Conservation (phyloP, 305 asterid species). For the Fraxinus xanthoxyloides region DNA sequence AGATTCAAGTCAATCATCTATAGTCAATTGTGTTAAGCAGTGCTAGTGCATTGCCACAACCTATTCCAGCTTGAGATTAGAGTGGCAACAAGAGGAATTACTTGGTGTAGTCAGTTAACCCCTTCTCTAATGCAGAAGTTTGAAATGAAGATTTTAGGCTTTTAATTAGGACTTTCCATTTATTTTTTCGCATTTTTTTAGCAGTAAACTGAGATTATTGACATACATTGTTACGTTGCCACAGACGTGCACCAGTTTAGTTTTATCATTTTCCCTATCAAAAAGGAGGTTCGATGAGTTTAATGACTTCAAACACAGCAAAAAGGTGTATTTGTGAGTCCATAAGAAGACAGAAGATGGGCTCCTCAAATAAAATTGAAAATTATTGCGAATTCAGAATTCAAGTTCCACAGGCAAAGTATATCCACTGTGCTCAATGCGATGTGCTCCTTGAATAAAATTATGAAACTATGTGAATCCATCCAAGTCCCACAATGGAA, state of each 20-base stretch:
- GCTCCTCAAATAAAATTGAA: neutral
- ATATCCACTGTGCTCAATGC: neutral
- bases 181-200: neutral
- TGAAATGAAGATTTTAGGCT: neutral
- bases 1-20: neutral
- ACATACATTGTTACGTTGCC: neutral
- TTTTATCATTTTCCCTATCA: constrained; percentile 3
- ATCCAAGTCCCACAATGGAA: neutral
- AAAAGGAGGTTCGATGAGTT: neutral
- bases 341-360: constrained; percentile 11
- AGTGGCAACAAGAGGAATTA: neutral
- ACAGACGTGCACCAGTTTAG: neutral
- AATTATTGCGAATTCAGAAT: neutral
- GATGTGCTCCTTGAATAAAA: neutral
- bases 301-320: neutral
- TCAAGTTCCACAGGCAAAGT: neutral
- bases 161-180: neutral
- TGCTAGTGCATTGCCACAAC: neutral
- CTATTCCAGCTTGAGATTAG: constrained; percentile 9
- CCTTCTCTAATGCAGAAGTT: neutral
- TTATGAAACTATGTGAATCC: neutral
- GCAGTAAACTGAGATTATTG: neutral
- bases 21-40: neutral
- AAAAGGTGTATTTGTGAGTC: neutral
- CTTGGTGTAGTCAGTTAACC: neutral